Conservation (phyloP, 306 rosid species). For the Glycine tomentella region DNA sequence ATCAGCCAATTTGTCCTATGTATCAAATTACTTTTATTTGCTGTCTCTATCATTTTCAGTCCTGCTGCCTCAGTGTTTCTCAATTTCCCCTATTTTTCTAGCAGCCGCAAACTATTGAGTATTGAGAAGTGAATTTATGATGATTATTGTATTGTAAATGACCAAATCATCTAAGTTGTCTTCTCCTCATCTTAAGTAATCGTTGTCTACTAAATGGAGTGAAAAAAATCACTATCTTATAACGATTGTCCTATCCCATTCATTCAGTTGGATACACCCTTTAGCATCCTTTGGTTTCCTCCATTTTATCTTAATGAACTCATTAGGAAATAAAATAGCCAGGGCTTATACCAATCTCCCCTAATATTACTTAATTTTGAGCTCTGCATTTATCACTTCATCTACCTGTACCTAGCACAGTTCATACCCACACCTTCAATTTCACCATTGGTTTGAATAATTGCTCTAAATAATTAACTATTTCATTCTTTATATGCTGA, state of each 20-base stretch:
- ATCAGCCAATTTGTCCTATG: not conserved
- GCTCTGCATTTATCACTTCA: not conserved
- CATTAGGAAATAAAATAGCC: not conserved
- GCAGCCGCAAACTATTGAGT: slow-evolving; percentile 9
- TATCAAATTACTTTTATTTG: slow-evolving; percentile 26
- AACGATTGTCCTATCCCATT: not conserved
- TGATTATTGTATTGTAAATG: slow-evolving; percentile 33
- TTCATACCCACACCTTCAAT: slow-evolving; percentile 14
- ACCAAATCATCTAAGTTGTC: slow-evolving; percentile 22
- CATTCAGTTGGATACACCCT: too few relatives aligned
- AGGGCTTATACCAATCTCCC: slow-evolving; percentile 7
- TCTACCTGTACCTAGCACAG: not conserved
- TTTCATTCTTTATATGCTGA: slow-evolving; percentile 8
- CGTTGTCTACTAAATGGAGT: not conserved
- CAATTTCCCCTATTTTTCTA: slow-evolving; percentile 5
- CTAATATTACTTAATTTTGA: not conserved
- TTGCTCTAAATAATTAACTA: slow-evolving; percentile 26
- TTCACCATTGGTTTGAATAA: slow-evolving; percentile 25
- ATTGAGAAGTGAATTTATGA: not conserved
- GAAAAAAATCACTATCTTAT: not conserved
- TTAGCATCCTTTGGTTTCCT: too few relatives aligned
- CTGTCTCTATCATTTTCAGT: not conserved
- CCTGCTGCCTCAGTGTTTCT: not conserved
- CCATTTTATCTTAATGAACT: not conserved
- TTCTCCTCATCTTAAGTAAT: not conserved